phyloP scores from a whole-genome alignment of 306 rosid genomes.

The Medicago ruthenica region DNA sequence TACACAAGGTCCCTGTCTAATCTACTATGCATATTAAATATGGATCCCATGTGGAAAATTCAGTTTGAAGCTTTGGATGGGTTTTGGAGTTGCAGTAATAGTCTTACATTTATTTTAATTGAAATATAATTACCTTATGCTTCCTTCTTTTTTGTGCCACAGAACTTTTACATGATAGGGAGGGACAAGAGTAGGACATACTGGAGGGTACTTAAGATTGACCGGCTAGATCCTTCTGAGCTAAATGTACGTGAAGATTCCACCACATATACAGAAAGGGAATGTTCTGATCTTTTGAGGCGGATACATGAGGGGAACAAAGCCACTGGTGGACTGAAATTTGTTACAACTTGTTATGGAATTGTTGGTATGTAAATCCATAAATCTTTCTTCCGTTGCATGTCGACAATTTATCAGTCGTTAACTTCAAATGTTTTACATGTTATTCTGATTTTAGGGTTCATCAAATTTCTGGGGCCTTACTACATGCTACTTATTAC shows the following conservation, averaged over 20 bases:
- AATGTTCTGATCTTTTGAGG: slow-evolving; percentile 87
- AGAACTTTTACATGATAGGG: slow-evolving; percentile 97
- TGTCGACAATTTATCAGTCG: slow-evolving; percentile 26
- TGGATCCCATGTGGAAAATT: slow-evolving; percentile 26
- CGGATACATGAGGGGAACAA: slow-evolving; percentile 93
- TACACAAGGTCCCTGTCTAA: neutral
- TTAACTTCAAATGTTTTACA: slow-evolving; percentile 37
- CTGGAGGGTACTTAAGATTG: slow-evolving; percentile 94
- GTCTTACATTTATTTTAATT: slow-evolving; percentile 20
- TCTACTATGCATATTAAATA: slow-evolving; percentile 22
- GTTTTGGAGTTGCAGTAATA: slow-evolving; percentile 31
- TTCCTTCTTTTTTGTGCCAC: slow-evolving; percentile 47
- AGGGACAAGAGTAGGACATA: slow-evolving; percentile 82
- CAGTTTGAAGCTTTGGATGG: slow-evolving; percentile 10
- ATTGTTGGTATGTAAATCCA: slow-evolving; percentile 72
- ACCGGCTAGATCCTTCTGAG: slow-evolving; percentile 77
- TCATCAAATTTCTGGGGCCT: slow-evolving; percentile 92
- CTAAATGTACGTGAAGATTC: slow-evolving; percentile 81
- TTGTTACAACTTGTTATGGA: slow-evolving; percentile 92
- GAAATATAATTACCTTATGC: slow-evolving; percentile 24
- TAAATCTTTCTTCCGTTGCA: slow-evolving; percentile 24
- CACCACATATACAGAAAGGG: slow-evolving; percentile 74
- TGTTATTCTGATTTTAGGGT: slow-evolving; percentile 62
- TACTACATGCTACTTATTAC: slow-evolving; percentile 94
- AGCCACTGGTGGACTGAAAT: slow-evolving; percentile 87